phyloP scores from a whole-genome alignment of 2,329 filamentous ascomycete genomes.

The Neonectria faginata region DNA sequence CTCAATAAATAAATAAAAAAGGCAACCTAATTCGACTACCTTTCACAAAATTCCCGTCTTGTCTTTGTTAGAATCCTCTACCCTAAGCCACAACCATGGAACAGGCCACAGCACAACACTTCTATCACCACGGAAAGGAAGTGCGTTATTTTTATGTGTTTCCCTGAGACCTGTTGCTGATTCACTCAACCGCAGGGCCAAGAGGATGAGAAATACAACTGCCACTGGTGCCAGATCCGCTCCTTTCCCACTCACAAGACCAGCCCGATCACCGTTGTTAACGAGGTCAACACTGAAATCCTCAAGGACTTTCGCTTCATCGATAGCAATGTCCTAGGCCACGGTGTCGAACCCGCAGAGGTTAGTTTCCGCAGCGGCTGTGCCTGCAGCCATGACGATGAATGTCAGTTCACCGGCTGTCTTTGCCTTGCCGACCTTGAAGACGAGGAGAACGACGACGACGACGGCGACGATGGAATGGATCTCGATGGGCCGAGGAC shows the following conservation, averaged over 20 bases:
- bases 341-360: slow-evolving; percentile 70
- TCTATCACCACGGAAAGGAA: slow-evolving; percentile 60
- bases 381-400: slow-evolving; percentile 68
- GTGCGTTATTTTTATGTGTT: slow-evolving; percentile 34
- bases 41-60: not conserved
- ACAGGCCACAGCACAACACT: slow-evolving; percentile 59
- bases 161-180: slow-evolving; percentile 3
- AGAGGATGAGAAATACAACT: slow-evolving; percentile 57
- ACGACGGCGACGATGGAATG: slow-evolving; percentile 51
- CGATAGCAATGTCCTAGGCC: slow-evolving; percentile 67
- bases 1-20: not conserved
- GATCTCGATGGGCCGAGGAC: slow-evolving; percentile 38
- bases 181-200: slow-evolving; percentile 44
- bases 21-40: not conserved
- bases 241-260: slow-evolving; percentile 61
- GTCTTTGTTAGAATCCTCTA: not conserved
- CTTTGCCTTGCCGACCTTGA: slow-evolving; percentile 75
- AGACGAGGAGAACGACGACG: slow-evolving; percentile 61
- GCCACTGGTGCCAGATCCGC: slow-evolving; percentile 72
- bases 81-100: slow-evolving; percentile 55
- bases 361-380: slow-evolving; percentile 77
- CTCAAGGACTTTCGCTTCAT: slow-evolving; percentile 78
- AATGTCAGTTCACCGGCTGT: slow-evolving; percentile 77
- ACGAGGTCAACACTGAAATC: slow-evolving; percentile 67
- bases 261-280: slow-evolving; percentile 72